Conservation (phyloP, 805 yeast genomes). For the Maudiozyma barnettii region DNA sequence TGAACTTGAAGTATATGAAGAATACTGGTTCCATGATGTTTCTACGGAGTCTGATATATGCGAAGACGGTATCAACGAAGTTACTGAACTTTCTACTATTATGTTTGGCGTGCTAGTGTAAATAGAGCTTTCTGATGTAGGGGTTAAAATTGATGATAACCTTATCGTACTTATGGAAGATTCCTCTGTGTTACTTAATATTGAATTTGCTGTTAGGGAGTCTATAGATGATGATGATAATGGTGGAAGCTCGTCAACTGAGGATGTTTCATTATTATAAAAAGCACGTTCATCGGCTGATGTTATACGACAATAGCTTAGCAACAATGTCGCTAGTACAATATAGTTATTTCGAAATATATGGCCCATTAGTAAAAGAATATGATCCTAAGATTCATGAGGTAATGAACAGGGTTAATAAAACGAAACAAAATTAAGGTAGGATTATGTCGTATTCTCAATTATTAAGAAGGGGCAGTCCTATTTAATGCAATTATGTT, state of each 20-base stretch:
- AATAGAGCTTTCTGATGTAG: background rate
- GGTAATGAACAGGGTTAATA: background rate
- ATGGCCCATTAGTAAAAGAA: background rate
- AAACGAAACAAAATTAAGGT: background rate
- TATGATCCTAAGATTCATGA: background rate
- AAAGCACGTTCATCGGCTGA: background rate
- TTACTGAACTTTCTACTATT: background rate
- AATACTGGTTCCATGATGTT: too few species aligned
- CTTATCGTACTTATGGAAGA: background rate
- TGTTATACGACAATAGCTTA: background rate
- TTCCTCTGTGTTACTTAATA: background rate
- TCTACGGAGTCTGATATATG: background rate
- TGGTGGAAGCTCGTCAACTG: background rate
- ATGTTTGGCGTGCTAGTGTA: background rate
- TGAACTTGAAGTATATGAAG: too few species aligned
- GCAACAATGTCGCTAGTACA: background rate
- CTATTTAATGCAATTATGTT: too few species aligned
- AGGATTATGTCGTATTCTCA: background rate
- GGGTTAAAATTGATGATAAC: background rate
- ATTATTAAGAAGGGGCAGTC: too few species aligned
- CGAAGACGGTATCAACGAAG: background rate
- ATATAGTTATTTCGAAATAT: background rate
- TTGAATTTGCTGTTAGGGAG: background rate
- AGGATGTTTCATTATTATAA: background rate
- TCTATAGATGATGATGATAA: background rate